Evolutionary conservation across 768 basidiomycete genomes (phyloP).

Genomic region (Kwoniella dendrophila): DNA sequence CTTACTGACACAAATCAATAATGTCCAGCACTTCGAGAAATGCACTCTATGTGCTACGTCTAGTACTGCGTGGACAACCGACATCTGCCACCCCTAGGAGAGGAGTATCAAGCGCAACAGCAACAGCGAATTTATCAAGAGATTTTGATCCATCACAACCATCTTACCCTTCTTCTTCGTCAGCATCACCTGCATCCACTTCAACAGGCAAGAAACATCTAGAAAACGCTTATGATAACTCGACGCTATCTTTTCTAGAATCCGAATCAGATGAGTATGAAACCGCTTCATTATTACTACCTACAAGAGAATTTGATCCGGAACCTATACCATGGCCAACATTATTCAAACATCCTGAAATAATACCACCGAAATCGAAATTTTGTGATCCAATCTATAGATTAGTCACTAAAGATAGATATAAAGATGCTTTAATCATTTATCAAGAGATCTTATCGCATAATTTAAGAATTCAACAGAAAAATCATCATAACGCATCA

Average conservation of each 20-base stretch:
- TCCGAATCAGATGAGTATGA: slow-evolving; percentile 33
- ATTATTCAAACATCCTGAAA: slow-evolving; percentile 24
- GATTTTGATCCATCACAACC: neutral
- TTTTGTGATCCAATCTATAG: slow-evolving; percentile 36
- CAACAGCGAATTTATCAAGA: slow-evolving; percentile 1
- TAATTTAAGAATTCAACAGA: slow-evolving; percentile 23
- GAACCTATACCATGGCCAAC: slow-evolving; percentile 46
- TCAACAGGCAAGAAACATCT: neutral
- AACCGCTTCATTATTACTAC: slow-evolving; percentile 23
- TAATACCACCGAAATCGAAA: neutral
- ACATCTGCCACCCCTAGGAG: neutral
- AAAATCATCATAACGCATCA: too few species aligned
- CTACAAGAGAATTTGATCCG: slow-evolving; percentile 7
- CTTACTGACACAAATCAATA: neutral
- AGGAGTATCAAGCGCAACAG: neutral
- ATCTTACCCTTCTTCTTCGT: neutral
- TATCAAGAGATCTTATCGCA: slow-evolving; percentile 32
- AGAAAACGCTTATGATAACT: neutral
- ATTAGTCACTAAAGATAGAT: slow-evolving; percentile 25
- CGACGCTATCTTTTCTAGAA: slow-evolving; percentile 35
- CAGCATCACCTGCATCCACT: neutral
- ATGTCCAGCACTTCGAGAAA: slow-evolving; percentile 17
- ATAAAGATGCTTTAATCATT: slow-evolving; percentile 28
- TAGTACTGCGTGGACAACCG: slow-evolving; percentile 8
- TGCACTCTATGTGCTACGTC: slow-evolving; percentile 25